Evolutionary conservation across 139 green algal genomes (phyloP), one percentile per base, ranked within the genome.

Genomic region (Yamagishiella unicocca): DNA sequence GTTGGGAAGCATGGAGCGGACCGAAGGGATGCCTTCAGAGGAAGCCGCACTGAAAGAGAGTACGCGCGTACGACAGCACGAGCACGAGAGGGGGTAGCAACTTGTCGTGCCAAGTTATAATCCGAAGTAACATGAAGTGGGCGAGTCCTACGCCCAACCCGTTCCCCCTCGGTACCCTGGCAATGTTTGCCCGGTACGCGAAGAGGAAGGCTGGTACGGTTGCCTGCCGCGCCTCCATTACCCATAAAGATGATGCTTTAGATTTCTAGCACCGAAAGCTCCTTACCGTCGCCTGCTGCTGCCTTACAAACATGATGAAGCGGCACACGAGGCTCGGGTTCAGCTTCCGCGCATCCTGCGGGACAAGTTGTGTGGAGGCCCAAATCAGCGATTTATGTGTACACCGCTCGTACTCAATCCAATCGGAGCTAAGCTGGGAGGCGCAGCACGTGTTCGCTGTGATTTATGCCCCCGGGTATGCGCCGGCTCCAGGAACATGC

Each of bases 231-330:
- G 35, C 10, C 22, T 42, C 27, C 66, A 74, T 42, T 24, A 6
- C 25, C 7, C 9, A 43, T 25, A 45, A 43, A 40, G 4, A 25
- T 43, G 4, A 42, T 43, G 61, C 27, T 70, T 9, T 37, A 9
- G n/a, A 12, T 25, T 12, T 70, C 24, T 70, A 70, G 14, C 61
- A 31, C 22, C 66, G 22, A 50, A 58, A 37, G 40, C 27, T 64
- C 3, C 74, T 68, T 67, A 82, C 74, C 53, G 54, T 50, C 10
- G 74, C 74, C 31, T 82, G 74, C 35, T 83, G 76, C 6, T 83
- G 76, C 10, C 76, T 53, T n/a, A 83, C 76, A 54, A 83, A 83
- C 53, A 83, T 83, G 19, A 83, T 83, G 76, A 83, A 83, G 31
- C 76, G 53, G 33, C 76, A 83, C 76, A 83, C 54, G 17, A 83